Conservation (phyloP, 2,329 filamentous ascomycete species). For the Pseudogymnoascus sp. region DNA sequence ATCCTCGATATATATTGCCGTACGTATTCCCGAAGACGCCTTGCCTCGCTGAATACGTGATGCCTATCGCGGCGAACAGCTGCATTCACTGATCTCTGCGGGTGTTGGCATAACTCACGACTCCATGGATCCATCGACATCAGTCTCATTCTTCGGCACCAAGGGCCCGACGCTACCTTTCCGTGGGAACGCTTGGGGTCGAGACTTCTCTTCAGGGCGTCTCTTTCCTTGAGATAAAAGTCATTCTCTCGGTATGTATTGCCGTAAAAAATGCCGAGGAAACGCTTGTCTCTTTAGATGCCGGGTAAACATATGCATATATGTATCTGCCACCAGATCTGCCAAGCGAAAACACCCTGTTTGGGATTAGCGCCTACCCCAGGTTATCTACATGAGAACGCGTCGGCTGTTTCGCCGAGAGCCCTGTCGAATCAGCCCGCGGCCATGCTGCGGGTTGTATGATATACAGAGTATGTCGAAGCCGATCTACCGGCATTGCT, state of each 20-base stretch:
- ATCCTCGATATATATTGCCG: not conserved
- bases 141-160: too few relatives aligned
- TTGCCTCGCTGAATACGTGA: too few relatives aligned
- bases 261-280: not conserved
- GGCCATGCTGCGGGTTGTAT: not conserved
- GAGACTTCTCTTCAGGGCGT: not conserved
- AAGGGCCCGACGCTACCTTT: too few relatives aligned
- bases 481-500: not conserved
- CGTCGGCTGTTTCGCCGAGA: not conserved
- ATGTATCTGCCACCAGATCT: not conserved
- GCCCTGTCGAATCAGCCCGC: not conserved
- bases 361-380: not conserved
- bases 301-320: not conserved
- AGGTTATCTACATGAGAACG: not conserved
- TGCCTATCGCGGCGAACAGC: too few relatives aligned
- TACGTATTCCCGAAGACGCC: not conserved
- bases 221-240: not conserved
- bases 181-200: not conserved
- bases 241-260: not conserved
- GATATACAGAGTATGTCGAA: not conserved
- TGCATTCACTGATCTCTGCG: too few relatives aligned
- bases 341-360: not conserved
- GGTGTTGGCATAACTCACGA: too few relatives aligned
- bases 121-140: too few relatives aligned
- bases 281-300: not conserved